Evolutionary conservation across 495 filamentous ascomycete genomes (phyloP).

Genomic region (Annulohypoxylon stygium): DNA sequence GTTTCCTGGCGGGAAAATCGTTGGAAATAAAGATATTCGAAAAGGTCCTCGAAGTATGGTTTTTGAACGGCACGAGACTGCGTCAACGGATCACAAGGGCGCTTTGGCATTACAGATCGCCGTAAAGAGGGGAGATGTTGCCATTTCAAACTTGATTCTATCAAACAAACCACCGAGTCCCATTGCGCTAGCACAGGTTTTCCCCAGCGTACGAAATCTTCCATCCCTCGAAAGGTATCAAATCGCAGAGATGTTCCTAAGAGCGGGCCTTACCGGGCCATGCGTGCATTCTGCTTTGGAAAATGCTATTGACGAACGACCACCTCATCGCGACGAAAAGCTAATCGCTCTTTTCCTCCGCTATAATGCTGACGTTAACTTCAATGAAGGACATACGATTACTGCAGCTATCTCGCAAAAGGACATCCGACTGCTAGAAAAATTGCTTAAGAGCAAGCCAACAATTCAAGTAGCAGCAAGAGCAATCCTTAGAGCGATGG

Average conservation of each 20-base stretch:
- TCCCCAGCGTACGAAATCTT: slow-evolving; percentile 53
- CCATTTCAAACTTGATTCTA: slow-evolving; percentile 58
- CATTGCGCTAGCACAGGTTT: slow-evolving; percentile 56
- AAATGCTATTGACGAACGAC: slow-evolving; percentile 58
- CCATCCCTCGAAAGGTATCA: slow-evolving; percentile 53
- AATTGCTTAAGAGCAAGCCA: slow-evolving; percentile 55
- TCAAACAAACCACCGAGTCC: slow-evolving; percentile 53
- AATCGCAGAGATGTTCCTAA: slow-evolving; percentile 57
- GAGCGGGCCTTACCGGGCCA: slow-evolving; percentile 53
- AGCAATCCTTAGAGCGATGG: slow-evolving; percentile 57
- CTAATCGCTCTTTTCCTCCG: slow-evolving; percentile 60
- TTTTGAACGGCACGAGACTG: slow-evolving; percentile 56
- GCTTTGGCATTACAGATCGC: slow-evolving; percentile 59
- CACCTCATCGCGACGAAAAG: slow-evolving; percentile 56
- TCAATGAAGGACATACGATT: slow-evolving; percentile 59
- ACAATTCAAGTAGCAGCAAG: slow-evolving; percentile 54
- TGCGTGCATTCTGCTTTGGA: slow-evolving; percentile 57
- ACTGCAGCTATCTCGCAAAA: slow-evolving; percentile 55
- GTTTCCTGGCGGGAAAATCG: slow-evolving; percentile 51
- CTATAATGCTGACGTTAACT: slow-evolving; percentile 60
- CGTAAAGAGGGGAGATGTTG: slow-evolving; percentile 51
- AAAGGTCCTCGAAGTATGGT: slow-evolving; percentile 47
- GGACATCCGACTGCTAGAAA: slow-evolving; percentile 55
- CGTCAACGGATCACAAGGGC: slow-evolving; percentile 60
- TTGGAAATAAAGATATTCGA: slow-evolving; percentile 41